phyloP scores from a whole-genome alignment of 805 yeast genomes.

The Starmera caribaea region DNA sequence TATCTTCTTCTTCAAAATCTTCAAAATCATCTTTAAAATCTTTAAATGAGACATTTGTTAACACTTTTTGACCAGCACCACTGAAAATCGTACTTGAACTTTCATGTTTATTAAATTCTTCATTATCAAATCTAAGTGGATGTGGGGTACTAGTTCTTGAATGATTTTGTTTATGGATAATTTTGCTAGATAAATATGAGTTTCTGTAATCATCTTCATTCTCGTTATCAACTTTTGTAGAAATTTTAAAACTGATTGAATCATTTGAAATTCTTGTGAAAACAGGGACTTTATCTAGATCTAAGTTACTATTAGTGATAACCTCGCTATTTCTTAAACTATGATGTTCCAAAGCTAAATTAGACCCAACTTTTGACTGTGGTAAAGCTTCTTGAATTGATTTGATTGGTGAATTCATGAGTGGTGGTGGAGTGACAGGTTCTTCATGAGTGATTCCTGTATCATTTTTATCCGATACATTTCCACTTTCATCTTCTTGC shows the following conservation, averaged over 20 bases:
- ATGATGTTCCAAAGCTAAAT: neutral
- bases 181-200: conserved; percentile 15
- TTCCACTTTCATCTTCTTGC: conserved; percentile 3
- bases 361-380: neutral
- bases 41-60: neutral
- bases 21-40: conserved; percentile 1
- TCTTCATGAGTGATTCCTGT: conserved; percentile 3
- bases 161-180: too few relatives aligned
- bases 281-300: conserved; percentile 13
- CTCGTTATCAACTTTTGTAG: neutral
- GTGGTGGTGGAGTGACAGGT: conserved; percentile 17
- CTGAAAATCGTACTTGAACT: neutral
- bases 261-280: conserved; percentile 15
- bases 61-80: neutral
- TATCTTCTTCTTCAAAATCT: conserved; percentile 5
- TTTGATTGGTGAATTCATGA: conserved; percentile 16
- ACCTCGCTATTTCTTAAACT: neutral
- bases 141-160: too few relatives aligned
- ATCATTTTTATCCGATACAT: conserved; percentile 4
- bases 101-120: too few relatives aligned
- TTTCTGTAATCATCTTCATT: too few relatives aligned
- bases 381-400: conserved; percentile 9
- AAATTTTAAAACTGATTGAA: conserved; percentile 3
- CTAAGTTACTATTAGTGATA: conserved; percentile 1
- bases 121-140: too few relatives aligned